Percentiles rank a stretch among this genome's conserved stretches.
Conservation (phyloP, 2,329 filamentous ascomycete genomes). For the Trichoderma lentiforme region DNA sequence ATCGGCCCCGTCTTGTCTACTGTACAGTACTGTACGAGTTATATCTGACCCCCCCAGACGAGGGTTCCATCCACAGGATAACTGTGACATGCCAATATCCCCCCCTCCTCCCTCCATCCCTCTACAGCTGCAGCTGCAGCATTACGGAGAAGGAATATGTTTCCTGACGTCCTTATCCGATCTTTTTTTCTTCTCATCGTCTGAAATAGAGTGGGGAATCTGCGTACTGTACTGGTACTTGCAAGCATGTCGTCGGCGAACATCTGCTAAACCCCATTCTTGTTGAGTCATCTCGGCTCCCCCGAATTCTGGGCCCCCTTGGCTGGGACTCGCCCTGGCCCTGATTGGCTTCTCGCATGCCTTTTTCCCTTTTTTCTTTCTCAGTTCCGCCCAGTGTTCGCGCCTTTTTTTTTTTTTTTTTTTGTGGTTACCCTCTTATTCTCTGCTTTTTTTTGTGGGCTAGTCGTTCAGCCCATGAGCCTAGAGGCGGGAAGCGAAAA, state of each 20-base stretch:
- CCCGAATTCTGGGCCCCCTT: conserved; percentile 13
- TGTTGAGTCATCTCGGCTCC: conserved; percentile 19
- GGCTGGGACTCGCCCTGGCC: background rate
- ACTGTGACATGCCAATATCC: conserved; percentile 8
- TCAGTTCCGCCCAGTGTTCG: background rate
- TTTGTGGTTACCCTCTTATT: background rate
- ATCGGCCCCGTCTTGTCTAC: background rate
- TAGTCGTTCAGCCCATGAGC: conserved; percentile 14
- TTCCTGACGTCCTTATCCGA: conserved; percentile 3
- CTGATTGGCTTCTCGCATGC: background rate
- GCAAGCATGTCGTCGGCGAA: conserved; percentile 7
- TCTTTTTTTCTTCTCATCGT: background rate
- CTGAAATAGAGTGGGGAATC: background rate
- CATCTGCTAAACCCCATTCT: background rate
- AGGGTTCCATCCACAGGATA: background rate
- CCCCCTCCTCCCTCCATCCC: background rate
- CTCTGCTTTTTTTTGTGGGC: conserved; percentile 13
- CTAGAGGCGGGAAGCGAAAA: conserved; percentile 12
- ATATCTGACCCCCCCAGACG: background rate
- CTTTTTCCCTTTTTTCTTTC: background rate
- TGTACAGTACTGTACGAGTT: background rate
- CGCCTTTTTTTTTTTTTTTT: background rate
- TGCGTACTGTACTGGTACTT: conserved; percentile 1
- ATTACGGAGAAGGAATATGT: background rate
- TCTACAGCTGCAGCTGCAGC: background rate